Percentiles rank a stretch among this genome's conserved stretches.
phyloP scores from a whole-genome alignment of 1,139 yeast genomes.

The Saccharomycopsis crataegensis region DNA sequence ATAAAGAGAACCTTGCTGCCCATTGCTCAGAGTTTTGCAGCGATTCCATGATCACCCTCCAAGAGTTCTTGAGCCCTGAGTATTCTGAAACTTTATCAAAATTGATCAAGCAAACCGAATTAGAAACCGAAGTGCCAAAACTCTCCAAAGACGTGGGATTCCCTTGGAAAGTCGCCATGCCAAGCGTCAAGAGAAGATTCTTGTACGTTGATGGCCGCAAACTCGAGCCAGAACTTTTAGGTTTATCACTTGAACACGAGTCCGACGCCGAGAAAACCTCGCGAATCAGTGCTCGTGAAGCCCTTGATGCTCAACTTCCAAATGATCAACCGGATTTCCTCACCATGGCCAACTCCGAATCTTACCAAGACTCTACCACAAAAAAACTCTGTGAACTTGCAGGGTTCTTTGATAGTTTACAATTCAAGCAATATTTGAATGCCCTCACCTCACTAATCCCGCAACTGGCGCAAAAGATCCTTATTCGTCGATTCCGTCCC shows the following conservation, averaged over 20 bases:
- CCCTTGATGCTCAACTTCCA: background rate
- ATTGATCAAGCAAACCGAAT: conserved; percentile 44
- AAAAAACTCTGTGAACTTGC: conserved; percentile 48
- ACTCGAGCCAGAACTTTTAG: conserved; percentile 23
- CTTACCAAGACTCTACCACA: conserved; percentile 21
- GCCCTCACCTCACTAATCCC: conserved; percentile 58
- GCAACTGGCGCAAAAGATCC: conserved; percentile 50
- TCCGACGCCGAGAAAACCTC: conserved; percentile 24
- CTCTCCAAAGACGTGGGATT: conserved; percentile 44
- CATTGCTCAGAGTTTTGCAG: conserved; percentile 50
- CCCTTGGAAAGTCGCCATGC: conserved; percentile 91
- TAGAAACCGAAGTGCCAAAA: conserved; percentile 55
- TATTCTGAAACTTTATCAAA: conserved; percentile 42
- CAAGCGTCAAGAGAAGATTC: conserved; percentile 89
- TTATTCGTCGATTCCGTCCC: conserved; percentile 85
- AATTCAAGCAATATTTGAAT: conserved; percentile 66
- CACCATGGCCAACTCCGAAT: too few species aligned
- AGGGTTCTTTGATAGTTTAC: conserved; percentile 47
- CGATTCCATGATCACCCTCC: conserved; percentile 64
- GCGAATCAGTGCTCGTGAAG: conserved; percentile 1
- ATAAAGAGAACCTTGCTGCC: conserved; percentile 32
- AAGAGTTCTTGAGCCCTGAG: conserved; percentile 52
- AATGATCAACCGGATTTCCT: background rate
- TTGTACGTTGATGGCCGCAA: conserved; percentile 72
- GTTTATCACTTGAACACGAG: conserved; percentile 20